Percentiles rank a stretch among this genome's conserved stretches.
phyloP scores from a whole-genome alignment of 768 basidiomycete species.

The Megacollybia marginata region DNA sequence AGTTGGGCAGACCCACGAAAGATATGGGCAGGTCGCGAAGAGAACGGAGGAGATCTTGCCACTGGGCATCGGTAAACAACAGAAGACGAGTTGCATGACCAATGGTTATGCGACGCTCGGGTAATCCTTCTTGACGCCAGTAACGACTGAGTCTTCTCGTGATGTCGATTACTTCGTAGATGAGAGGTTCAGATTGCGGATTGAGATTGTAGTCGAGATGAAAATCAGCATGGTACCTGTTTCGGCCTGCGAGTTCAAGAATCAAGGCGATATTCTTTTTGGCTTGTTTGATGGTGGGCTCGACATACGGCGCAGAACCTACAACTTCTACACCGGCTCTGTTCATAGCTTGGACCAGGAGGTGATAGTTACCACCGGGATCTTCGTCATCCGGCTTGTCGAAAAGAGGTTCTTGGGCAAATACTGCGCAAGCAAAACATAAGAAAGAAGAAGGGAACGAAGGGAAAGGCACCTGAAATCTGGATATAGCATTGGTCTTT shows the following conservation, averaged over 20 bases:
- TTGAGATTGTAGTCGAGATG: slow-evolving; percentile 66
- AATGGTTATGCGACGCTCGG: slow-evolving; percentile 39
- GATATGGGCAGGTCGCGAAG: slow-evolving; percentile 27
- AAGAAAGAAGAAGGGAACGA: neutral
- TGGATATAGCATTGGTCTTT: slow-evolving; percentile 44
- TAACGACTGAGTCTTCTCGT: slow-evolving; percentile 11
- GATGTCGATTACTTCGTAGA: slow-evolving; percentile 46
- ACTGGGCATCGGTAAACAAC: slow-evolving; percentile 37
- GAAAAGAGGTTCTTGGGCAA: slow-evolving; percentile 57
- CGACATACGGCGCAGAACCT: slow-evolving; percentile 63
- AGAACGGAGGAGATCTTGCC: slow-evolving; percentile 32
- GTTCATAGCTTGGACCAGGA: slow-evolving; percentile 35
- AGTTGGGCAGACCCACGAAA: slow-evolving; percentile 54
- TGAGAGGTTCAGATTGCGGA: slow-evolving; percentile 39
- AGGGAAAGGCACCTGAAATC: slow-evolving; percentile 36
- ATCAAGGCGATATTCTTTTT: slow-evolving; percentile 47
- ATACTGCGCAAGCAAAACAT: slow-evolving; percentile 28
- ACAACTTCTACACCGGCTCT: slow-evolving; percentile 39
- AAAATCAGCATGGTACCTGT: slow-evolving; percentile 46
- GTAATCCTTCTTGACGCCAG: slow-evolving; percentile 5
- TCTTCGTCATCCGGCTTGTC: slow-evolving; percentile 20
- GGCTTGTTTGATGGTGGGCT: slow-evolving; percentile 38
- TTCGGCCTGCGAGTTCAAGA: slow-evolving; percentile 36
- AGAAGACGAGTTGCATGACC: slow-evolving; percentile 58
- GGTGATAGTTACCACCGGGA: slow-evolving; percentile 36